Evolutionary conservation across 164 flowering plant species (phyloP).

Genomic region (Nelumbo lutea): DNA sequence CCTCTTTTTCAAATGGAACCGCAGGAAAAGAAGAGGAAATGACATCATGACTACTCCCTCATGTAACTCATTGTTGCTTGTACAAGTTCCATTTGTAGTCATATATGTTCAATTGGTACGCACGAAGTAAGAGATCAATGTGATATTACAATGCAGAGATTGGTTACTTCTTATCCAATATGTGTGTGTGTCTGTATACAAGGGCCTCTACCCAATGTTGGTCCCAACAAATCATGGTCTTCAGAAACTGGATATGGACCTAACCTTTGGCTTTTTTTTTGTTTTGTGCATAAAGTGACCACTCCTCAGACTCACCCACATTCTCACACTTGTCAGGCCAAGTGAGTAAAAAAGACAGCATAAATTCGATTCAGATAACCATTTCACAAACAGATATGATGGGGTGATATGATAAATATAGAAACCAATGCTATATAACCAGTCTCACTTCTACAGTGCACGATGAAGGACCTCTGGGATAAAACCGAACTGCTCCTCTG

Average conservation of each 20-base stretch:
- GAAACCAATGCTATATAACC: neutral
- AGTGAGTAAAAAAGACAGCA: too few relatives aligned
- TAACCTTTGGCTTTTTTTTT: too few relatives aligned
- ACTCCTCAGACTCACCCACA: too few relatives aligned
- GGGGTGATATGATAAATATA: too few relatives aligned
- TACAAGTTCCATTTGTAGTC: neutral
- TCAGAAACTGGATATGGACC: too few relatives aligned
- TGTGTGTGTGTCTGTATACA: too few relatives aligned
- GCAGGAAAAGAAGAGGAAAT: neutral
- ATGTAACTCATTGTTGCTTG: neutral
- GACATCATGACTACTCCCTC: neutral
- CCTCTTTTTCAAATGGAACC: neutral
- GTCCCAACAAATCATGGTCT: too few relatives aligned
- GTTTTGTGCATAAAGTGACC: too few relatives aligned
- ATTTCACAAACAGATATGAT: too few relatives aligned
- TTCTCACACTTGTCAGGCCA: too few relatives aligned
- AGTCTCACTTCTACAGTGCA: constrained; percentile 69
- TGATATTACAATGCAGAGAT: neutral
- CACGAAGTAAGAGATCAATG: neutral
- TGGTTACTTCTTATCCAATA: neutral
- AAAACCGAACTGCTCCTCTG: constrained; percentile 96
- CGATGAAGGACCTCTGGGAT: constrained; percentile 78
- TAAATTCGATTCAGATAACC: too few relatives aligned
- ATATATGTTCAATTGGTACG: neutral
- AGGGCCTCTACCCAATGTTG: too few relatives aligned